Conservation (phyloP, 192 early-diverging fungal genomes). For the Neocallimastix lanati region DNA sequence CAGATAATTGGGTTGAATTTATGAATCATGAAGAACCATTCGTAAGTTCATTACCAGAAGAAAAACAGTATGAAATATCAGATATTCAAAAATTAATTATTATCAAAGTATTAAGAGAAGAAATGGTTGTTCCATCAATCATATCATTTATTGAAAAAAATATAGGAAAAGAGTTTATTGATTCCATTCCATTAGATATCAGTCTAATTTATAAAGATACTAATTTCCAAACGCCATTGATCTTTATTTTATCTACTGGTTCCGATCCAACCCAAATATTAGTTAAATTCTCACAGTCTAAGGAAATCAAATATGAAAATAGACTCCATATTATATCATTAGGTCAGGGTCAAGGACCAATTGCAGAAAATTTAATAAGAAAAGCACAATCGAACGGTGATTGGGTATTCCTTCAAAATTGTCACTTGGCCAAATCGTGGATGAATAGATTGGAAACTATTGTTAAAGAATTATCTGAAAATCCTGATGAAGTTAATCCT, state of each 20-base stretch:
- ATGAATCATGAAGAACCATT: slow-evolving; percentile 1
- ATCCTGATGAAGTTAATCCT: slow-evolving; percentile 10
- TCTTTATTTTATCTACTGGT: slow-evolving; percentile 43
- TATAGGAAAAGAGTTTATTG: slow-evolving; percentile 32
- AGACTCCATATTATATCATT: slow-evolving; percentile 42
- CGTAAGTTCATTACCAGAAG: background rate
- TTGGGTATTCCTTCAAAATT: slow-evolving; percentile 47
- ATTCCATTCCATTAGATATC: slow-evolving; percentile 33
- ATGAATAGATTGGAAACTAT: slow-evolving; percentile 29
- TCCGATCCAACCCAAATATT: slow-evolving; percentile 30
- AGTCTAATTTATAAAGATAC: slow-evolving; percentile 36
- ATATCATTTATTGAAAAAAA: slow-evolving; percentile 32
- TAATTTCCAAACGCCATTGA: slow-evolving; percentile 19
- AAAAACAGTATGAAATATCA: background rate
- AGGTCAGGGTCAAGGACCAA: slow-evolving; percentile 36
- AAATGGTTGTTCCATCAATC: slow-evolving; percentile 25
- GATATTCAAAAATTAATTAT: slow-evolving; percentile 17
- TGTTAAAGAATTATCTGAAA: slow-evolving; percentile 31
- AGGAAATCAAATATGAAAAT: slow-evolving; percentile 39
- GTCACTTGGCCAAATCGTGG: slow-evolving; percentile 42
- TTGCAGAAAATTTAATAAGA: slow-evolving; percentile 34
- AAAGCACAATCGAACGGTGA: slow-evolving; percentile 23
- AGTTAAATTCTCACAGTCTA: slow-evolving; percentile 3
- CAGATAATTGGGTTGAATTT: background rate
- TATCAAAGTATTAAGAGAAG: slow-evolving; percentile 37